These are phyloP conservation scores for Naganishia onofrii DNA, from an alignment of 768 basidiomycete genomes.

Conservation along the genomic window DNA sequence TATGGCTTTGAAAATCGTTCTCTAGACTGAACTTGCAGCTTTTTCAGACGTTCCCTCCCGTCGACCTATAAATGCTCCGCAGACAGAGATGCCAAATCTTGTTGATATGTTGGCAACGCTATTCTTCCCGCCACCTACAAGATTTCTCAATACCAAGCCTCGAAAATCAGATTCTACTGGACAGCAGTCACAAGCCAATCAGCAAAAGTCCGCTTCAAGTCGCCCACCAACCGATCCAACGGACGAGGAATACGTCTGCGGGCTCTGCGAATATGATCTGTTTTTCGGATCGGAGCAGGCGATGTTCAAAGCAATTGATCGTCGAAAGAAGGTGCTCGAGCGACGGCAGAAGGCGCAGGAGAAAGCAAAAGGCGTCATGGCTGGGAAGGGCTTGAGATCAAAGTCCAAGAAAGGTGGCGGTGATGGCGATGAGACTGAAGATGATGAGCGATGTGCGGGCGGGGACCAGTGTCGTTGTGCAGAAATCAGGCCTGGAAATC, in stretches of 20 bases:
- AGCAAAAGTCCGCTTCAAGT: background rate
- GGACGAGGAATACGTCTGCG: slow-evolving; percentile 88
- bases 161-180: background rate
- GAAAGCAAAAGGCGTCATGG: slow-evolving; percentile 46
- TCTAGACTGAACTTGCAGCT: background rate
- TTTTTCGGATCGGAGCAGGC: slow-evolving; percentile 80
- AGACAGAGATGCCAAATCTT: slow-evolving; percentile 33
- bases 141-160: slow-evolving; percentile 44
- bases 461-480: slow-evolving; percentile 26
- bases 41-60: slow-evolving; percentile 42
- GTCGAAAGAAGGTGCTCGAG: slow-evolving; percentile 70
- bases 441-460: slow-evolving; percentile 16
- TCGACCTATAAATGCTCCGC: slow-evolving; percentile 33
- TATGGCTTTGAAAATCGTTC: background rate
- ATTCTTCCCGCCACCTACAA: slow-evolving; percentile 47
- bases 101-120: slow-evolving; percentile 35
- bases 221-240: slow-evolving; percentile 40
- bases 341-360: slow-evolving; percentile 39
- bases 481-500: slow-evolving; percentile 22
- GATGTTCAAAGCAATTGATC: slow-evolving; percentile 66
- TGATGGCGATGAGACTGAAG: slow-evolving; percentile 13
- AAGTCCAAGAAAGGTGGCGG: slow-evolving; percentile 7
- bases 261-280: slow-evolving; percentile 86
- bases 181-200: background rate
- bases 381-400: slow-evolving; percentile 36